Evolutionary conservation across 1,139 yeast genomes (phyloP).

Genomic region (Kluyveromyces sp.): DNA sequence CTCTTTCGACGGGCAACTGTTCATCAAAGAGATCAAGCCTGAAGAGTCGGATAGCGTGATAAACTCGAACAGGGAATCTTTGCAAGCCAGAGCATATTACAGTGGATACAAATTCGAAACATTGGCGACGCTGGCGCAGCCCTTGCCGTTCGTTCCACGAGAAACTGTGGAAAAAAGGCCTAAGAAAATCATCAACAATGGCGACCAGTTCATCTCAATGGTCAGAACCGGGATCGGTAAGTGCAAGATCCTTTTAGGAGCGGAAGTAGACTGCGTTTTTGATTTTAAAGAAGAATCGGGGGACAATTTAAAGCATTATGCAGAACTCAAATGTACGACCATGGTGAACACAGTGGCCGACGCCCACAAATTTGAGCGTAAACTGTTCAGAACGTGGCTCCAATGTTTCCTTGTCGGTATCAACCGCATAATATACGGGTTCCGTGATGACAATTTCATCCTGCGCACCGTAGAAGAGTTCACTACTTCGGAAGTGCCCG

Average conservation of each 20-base stretch:
- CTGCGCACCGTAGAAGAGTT: conserved; percentile 66
- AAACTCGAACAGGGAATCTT: conserved; percentile 29
- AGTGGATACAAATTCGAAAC: conserved; percentile 85
- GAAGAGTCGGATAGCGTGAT: conserved; percentile 27
- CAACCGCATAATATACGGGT: conserved; percentile 73
- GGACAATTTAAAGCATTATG: conserved; percentile 62
- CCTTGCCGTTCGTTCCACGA: conserved; percentile 67
- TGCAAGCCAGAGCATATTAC: conserved; percentile 40
- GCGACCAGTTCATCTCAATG: conserved; percentile 70
- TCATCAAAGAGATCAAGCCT: conserved; percentile 55
- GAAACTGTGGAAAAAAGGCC: conserved; percentile 57
- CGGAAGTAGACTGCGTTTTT: conserved; percentile 86
- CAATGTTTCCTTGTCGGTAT: conserved; percentile 87
- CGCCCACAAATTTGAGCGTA: conserved; percentile 52
- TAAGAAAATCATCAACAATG: conserved; percentile 53
- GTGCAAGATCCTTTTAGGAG: conserved; percentile 64
- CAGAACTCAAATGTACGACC: conserved; percentile 73
- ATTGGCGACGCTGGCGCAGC: conserved; percentile 64
- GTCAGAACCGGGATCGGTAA: conserved; percentile 81
- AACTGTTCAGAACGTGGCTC: conserved; percentile 79
- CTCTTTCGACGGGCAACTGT: conserved; percentile 77
- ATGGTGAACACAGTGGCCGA: conserved; percentile 39
- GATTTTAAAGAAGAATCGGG: conserved; percentile 59
- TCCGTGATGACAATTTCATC: conserved; percentile 63
- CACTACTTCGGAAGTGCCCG: conserved; percentile 72